Percentiles rank a stretch among this genome's conserved stretches.
These are phyloP conservation scores for Aspergillus mulundensis DNA, from an alignment of 495 filamentous ascomycete genomes.

Conservation along the genomic window DNA sequence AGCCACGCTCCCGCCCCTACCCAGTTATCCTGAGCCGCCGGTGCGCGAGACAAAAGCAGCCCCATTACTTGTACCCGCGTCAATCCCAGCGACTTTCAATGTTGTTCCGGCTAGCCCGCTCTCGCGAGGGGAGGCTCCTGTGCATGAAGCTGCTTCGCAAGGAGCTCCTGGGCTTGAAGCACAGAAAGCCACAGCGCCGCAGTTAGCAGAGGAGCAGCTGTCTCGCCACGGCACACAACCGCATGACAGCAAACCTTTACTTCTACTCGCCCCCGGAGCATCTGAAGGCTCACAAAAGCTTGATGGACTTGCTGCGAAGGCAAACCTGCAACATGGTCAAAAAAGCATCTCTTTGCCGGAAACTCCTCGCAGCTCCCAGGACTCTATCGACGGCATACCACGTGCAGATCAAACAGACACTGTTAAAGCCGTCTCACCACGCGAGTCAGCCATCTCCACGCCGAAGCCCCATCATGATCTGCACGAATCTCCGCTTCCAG, in stretches of 20 bases:
- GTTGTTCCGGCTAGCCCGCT: conserved; percentile 19
- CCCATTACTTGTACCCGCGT: conserved; percentile 17
- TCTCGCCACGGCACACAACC: conserved; percentile 3
- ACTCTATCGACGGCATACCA: conserved; percentile 1
- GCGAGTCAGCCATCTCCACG: conserved; percentile 13
- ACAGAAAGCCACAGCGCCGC: conserved; percentile 15
- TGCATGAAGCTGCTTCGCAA: conserved; percentile 9
- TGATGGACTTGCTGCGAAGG: conserved; percentile 6
- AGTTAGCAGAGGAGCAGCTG: conserved; percentile 8
- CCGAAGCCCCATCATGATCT: conserved; percentile 29
- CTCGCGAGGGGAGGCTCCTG: conserved; percentile 18
- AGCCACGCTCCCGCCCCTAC: conserved; percentile 59
- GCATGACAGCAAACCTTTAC: conserved; percentile 2
- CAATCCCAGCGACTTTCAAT: conserved; percentile 16
- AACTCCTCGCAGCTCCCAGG: conserved; percentile 24
- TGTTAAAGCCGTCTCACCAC: conserved; percentile 18
- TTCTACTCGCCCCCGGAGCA: conserved; percentile 16
- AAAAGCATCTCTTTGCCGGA: conserved; percentile 20
- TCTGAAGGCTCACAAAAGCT: conserved; percentile 12
- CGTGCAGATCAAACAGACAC: conserved; percentile 16
- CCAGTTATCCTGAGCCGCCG: conserved; percentile 39
- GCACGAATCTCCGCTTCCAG: conserved; percentile 30
- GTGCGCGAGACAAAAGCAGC: conserved; percentile 27
- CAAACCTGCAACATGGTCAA: conserved; percentile 13
- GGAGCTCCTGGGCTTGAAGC: conserved; percentile 20